Base-by-base conservation (phyloP, 257 asterid genomes). In the Ilex aquifolium region DNA sequence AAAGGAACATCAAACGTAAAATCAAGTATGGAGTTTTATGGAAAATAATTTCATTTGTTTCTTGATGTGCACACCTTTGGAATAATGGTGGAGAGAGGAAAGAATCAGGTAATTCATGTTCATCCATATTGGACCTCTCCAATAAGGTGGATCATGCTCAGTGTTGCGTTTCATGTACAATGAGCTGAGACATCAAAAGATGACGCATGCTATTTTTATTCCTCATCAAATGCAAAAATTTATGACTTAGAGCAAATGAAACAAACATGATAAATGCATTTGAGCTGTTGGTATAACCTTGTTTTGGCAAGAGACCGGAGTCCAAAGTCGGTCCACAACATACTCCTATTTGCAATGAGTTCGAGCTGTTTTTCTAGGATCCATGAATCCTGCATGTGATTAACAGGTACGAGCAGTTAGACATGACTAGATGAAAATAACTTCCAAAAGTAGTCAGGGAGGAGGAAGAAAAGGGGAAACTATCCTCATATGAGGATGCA, bases 41-140 rank as follows among this genome's bases (percentile, higher is more conserved):
- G 57, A 31, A 58, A 49, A 5, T 44, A 13, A 46, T 49, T 51
- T 17, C n/a, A 52, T 50, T 60, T 56, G 14, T 10, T 55, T 21
- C 15, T 50, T 30, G 4, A 13, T 2, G 48, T 32, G 46, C 7
- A 2, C 80, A 93, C 99, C 97, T 79, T 75, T 69, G n/a, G 97
- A 84, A 74, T 87, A 93, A 74, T 87, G 75, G 65, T 85, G 76
- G 57, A 93, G 95, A 8, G 99, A 80, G 3, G 97, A 88, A 61
- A 93, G 96, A 76, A 88, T 81, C 95, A 83, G 56, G 60, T 93
- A 93, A 76, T 93, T 93, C 87, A 93, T 87, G 83, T 90, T 91
- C 91, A 93, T 93, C 99, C 97, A 93, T 65, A 93, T 84, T 52
- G 97, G 85, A 40, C 99, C 99, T 77, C 99, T 90, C 99, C 99